Base-by-base conservation (phyloP, 768 basidiomycete species). In the Podaxis sp. region DNA sequence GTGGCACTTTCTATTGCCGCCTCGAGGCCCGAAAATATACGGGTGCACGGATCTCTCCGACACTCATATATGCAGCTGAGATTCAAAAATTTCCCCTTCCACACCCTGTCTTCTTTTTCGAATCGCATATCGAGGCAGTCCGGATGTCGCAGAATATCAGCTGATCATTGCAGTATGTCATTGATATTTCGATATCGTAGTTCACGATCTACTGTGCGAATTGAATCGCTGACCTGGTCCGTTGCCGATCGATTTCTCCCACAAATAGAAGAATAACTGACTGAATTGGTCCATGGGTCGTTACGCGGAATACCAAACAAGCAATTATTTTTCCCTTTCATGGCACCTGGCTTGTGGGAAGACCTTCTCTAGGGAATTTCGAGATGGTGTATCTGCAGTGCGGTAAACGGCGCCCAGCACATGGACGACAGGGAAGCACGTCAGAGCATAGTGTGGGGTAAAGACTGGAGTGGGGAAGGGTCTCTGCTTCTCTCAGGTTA, bases 401-500 rank as follows among this genome's bases (percentile, higher is more conserved):
- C 2, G 41, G n/a, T 19, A 43, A 43, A 43, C 41, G 15, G 2
- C 12, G 15, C 15, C 15, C 15, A 43, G 41, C 13, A 43, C 41
- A 43, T 19, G 41, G 53, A 19, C 4, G 13, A 22, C 33, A 24
- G 17, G 11, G 36, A 38, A 55, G 36, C 33, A 36, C 19, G 17
- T 12, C 53, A 37, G 33, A 24, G 37, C 29, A 13, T n/a, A 40
- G 53, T 27, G 53, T 38, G 53, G 53, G 53, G 53, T 55, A 36
- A 55, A 11, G 27, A 15, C 22, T 55, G 17, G 41, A 47, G 46
- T 47, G 57, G 57, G 57, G 57, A 57, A 57, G 57, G 57, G 57
- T 47, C 43, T 47, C 38, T 33, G 38, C 15, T 22, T 22, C 25
- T 8, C 57, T 11, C 15, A 22, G 37, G 7, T 13, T 15, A 15